Conservation (phyloP, 2,329 filamentous ascomycete species). For the Magnaporthiopsis poae region DNA sequence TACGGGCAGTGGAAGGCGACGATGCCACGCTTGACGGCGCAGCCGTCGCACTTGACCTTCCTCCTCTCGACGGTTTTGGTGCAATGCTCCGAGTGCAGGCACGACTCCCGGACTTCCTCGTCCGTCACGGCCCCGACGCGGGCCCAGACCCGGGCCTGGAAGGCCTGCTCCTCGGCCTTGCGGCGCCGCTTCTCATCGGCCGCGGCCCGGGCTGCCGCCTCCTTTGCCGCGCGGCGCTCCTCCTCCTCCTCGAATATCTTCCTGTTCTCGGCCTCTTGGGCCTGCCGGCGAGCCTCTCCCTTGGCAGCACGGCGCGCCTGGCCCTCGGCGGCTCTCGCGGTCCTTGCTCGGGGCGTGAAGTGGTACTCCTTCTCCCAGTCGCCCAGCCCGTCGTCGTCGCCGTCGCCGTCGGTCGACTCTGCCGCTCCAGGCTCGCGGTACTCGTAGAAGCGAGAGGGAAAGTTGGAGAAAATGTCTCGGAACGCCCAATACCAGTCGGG, state of each 20-base stretch:
- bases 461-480: too few relatives aligned
- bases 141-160: too few relatives aligned
- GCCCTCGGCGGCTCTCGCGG: neutral
- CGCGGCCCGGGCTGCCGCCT: neutral
- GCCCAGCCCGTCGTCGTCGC: neutral
- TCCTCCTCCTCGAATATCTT: neutral
- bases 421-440: neutral
- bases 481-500: too few relatives aligned
- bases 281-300: neutral
- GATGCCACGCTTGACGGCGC: neutral
- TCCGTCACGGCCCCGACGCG: too few relatives aligned
- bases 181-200: too few relatives aligned
- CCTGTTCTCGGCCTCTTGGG: neutral
- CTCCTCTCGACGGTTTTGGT: neutral
- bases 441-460: neutral
- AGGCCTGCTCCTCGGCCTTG: too few relatives aligned
- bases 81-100: neutral
- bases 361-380: neutral
- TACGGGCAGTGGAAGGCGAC: neutral
- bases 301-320: too few relatives aligned
- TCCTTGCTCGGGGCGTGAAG: too few relatives aligned
- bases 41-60: neutral
- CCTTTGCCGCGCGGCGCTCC: neutral
- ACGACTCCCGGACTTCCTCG: neutral
- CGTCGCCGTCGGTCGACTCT: neutral